Evolutionary conservation across 805 yeast species (phyloP), one percentile per base, ranked within the genome.

Genomic region (Pichia californica): DNA sequence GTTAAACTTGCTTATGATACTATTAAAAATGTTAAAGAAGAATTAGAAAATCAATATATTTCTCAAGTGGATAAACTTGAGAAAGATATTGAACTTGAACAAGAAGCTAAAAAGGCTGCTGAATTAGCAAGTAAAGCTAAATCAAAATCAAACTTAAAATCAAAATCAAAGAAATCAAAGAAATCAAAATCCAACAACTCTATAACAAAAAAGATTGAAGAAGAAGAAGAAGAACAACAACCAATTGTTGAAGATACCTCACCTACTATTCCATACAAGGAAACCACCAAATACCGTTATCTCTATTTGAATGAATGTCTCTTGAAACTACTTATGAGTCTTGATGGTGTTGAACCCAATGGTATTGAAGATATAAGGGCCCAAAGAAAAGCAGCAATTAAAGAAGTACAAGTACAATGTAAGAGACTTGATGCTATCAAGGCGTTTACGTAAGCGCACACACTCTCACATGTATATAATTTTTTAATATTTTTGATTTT

Each of bases 241-340:
- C 18, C 35, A 9, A 25, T 15, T 20, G 32, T 18, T 3, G 19
- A 28, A 13, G 11, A 34, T n/a, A n/a, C n/a, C n/a, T n/a, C n/a
- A n/a, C 25, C 38, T 14, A 43, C 23, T 5, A 37, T 25, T 3
- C 39, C 58, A 1, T 60, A 61, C 44, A 55, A 53, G 28, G 59
- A 61, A 15, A 52, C 49, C n/a, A 41, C 57, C 26, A 43, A 48
- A 45, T 81, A 77, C 58, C 73, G 74, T 54, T 71, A 68, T 52
- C 71, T 74, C 41, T 83, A 70, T 57, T 78, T 69, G 58, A 82
- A 79, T 53, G 94, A 84, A 59, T 73, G 74, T 70, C 62, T 84
- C 34, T 66, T 84, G 58, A 82, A 83, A 56, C 70, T 81, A 49
- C 61, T 83, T 51, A 71, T 84, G 70, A 76, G 71, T 48, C 65